These are phyloP conservation scores for Malassezia restricta DNA, from an alignment of 1,284 basidiomycete species.

Conservation along the genomic window DNA sequence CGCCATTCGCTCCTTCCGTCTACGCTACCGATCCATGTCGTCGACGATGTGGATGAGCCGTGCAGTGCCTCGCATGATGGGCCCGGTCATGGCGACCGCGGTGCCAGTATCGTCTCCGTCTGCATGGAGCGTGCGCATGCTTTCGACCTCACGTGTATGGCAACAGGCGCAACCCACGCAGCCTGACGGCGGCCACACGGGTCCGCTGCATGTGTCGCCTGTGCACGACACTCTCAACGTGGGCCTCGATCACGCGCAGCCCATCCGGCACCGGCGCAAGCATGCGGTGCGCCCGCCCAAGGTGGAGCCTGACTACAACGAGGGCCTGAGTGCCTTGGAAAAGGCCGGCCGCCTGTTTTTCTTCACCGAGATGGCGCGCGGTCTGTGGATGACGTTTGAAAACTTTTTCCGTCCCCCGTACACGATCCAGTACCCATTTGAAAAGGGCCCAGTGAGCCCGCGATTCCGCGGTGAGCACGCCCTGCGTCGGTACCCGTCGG, in stretches of 20 bases:
- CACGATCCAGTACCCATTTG: slow-evolving; percentile 68
- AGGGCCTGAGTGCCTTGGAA: slow-evolving; percentile 59
- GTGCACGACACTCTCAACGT: slow-evolving; percentile 14
- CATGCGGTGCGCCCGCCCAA: slow-evolving; percentile 10
- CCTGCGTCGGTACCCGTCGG: slow-evolving; percentile 89
- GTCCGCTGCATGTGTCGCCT: slow-evolving; percentile 10
- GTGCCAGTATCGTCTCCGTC: background rate
- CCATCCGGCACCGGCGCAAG: background rate
- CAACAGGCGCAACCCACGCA: slow-evolving; percentile 1
- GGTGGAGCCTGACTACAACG: slow-evolving; percentile 47
- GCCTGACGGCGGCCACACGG: slow-evolving; percentile 3
- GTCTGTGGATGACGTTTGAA: slow-evolving; percentile 98
- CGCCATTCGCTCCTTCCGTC: too few species aligned
- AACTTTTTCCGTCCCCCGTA: slow-evolving; percentile 95
- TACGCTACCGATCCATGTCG: too few species aligned
- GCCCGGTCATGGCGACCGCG: background rate
- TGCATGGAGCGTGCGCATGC: background rate
- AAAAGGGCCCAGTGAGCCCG: slow-evolving; percentile 93
- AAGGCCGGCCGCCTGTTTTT: slow-evolving; percentile 95
- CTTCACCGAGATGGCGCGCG: slow-evolving; percentile 94
- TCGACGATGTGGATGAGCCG: slow-evolving; percentile 6
- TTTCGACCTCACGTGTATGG: background rate
- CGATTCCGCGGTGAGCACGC: slow-evolving; percentile 99
- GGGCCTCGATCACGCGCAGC: slow-evolving; percentile 6
- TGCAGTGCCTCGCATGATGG: slow-evolving; percentile 2